Evolutionary conservation across 345 rosid genomes (phyloP), one percentile per base, ranked within the genome.

Genomic region (Carallia brachiata): DNA sequence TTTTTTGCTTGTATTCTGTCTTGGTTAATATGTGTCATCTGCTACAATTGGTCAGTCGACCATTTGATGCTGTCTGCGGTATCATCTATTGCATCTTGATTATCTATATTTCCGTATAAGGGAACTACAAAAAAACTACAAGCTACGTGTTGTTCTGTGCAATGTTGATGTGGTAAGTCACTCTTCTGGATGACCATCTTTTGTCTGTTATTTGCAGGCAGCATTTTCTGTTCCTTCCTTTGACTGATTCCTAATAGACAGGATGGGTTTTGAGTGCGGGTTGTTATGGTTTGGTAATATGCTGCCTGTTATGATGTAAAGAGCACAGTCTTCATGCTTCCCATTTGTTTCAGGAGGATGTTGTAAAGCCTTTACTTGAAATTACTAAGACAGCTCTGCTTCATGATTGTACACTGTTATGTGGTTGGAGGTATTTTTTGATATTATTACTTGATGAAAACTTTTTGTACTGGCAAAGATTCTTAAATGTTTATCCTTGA

Each of bases 1-100:
- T 65, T 50, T 40, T 50, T 17, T 19, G 8, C 54, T 40, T 65
- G 27, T 32, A 3, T 54, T 0, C 52, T 18, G 52, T 68, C 13
- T 40, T 63, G 36, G 30, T 18, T 48, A 68, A 17, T 23, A 52
- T 47, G 63, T 36, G 23, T 9, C 59, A 31, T 27, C 53, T 50
- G 70, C 76, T 55, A 66, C 50, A 31, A 19, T 72, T 36, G 6
- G 15, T 28, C 6, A 66, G 19, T 65, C 70, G 39, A 61, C 32
- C 18, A 37, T 72, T 78, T 72, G 36, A 30, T 88, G 71, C 84
- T 90, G 99, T 77, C 89, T 94, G 66, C 81, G 97, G 39, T 95
- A 95, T 76, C 99, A 95, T 87, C 81, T 95, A 31, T 80, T 92
- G 67, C 99, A 92, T 74, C 91, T 96, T 6, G 99, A 95, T 73